Conservation (phyloP, 208 protist genomes). For the Leishmania gerbilli region DNA sequence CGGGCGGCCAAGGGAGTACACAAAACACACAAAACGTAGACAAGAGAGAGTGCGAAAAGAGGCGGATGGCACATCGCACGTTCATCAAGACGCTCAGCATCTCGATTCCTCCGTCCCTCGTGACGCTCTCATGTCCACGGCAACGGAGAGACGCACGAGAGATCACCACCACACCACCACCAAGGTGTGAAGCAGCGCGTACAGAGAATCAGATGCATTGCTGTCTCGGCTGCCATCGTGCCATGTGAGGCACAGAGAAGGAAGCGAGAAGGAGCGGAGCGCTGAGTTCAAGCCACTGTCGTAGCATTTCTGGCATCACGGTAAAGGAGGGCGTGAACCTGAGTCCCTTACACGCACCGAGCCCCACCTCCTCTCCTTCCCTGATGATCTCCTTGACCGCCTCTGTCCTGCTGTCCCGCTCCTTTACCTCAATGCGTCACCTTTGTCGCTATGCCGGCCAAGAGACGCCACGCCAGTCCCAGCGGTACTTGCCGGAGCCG, state of each 20-base stretch:
- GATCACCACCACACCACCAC: neutral
- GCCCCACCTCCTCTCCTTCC: neutral
- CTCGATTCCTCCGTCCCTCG: neutral
- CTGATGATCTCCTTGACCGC: neutral
- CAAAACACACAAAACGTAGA: too few species aligned
- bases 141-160: neutral
- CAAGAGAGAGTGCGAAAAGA: too few species aligned
- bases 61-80: too few species aligned
- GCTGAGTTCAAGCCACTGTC: neutral
- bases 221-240: neutral
- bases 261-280: neutral
- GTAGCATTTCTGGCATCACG: neutral
- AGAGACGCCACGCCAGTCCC: slow-evolving; percentile 42
- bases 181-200: neutral
- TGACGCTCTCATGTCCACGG: neutral
- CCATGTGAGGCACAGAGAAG: too few species aligned
- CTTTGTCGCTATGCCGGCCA: slow-evolving; percentile 1
- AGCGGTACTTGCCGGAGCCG: slow-evolving; percentile 39
- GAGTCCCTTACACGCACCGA: neutral
- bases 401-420: neutral
- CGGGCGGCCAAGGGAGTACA: neutral
- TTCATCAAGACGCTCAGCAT: neutral
- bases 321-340: neutral
- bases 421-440: neutral
- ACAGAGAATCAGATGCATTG: neutral